phyloP scores from a whole-genome alignment of 768 basidiomycete genomes.

The Hygrocybe coccinea region DNA sequence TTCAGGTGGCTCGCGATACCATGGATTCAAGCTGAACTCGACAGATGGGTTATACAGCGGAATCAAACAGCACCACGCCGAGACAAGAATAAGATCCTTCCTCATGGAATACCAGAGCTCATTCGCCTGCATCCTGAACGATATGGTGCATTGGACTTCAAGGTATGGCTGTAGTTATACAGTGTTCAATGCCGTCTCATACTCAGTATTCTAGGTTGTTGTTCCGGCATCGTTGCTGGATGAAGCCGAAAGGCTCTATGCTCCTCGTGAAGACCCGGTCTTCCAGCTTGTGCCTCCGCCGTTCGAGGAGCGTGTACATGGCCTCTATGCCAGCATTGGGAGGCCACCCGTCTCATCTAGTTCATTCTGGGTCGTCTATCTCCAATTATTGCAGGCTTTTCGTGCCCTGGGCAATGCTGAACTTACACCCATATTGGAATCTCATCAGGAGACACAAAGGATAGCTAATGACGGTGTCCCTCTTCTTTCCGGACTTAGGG shows the following conservation, averaged over 20 bases:
- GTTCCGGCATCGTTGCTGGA: conserved; percentile 14
- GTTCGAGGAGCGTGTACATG: conserved; percentile 9
- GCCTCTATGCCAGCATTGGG: conserved; percentile 12
- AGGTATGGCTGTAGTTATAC: conserved; percentile 20
- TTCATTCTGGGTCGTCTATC: conserved; percentile 14
- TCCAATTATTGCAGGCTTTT: conserved; percentile 3
- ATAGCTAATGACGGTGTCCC: neutral
- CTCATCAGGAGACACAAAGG: neutral
- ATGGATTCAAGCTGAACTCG: conserved; percentile 34
- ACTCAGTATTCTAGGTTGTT: conserved; percentile 8
- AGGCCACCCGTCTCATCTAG: conserved; percentile 6
- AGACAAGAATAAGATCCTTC: conserved; percentile 32
- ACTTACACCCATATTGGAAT: neutral
- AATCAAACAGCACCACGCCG: conserved; percentile 19
- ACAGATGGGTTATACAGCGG: conserved; percentile 17
- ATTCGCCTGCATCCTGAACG: conserved; percentile 26
- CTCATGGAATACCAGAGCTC: conserved; percentile 27
- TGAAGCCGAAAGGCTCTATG: conserved; percentile 13
- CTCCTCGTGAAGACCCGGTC: conserved; percentile 16
- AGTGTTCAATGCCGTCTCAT: neutral
- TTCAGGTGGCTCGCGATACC: conserved; percentile 37
- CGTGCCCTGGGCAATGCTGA: neutral
- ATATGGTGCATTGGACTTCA: conserved; percentile 28
- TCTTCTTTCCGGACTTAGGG: conserved; percentile 6
- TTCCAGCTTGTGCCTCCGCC: conserved; percentile 17